A percentile compares a stretch with the other conserved stretches of the same genome.
phyloP scores from a whole-genome alignment of 306 rosid species.

The Vicia sativa region DNA sequence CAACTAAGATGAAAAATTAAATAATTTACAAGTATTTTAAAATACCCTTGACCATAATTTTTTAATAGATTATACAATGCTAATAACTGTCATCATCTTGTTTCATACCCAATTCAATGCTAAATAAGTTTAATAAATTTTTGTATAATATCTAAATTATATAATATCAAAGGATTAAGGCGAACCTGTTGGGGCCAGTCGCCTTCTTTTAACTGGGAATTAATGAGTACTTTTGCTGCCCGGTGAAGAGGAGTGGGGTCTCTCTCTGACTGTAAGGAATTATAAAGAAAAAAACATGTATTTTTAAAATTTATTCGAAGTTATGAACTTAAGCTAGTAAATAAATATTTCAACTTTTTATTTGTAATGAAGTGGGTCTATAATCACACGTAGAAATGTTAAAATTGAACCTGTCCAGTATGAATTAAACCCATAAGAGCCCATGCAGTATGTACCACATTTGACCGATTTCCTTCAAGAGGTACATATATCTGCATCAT shows the following conservation, averaged over 20 bases:
- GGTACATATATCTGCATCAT: conserved; percentile 51
- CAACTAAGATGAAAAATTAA: too few species aligned
- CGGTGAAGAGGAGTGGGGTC: conserved; percentile 65
- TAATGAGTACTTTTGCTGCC: conserved; percentile 59
- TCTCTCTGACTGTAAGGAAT: conserved; percentile 52
- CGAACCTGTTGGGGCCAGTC: conserved; percentile 74
- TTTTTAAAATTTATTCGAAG: background rate
- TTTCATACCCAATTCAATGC: too few species aligned
- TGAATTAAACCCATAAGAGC: conserved; percentile 70
- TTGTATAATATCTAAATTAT: background rate
- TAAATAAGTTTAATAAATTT: too few species aligned
- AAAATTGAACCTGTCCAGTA: conserved; percentile 50
- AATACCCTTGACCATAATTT: too few species aligned
- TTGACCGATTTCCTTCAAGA: conserved; percentile 58
- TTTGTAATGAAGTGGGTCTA: background rate
- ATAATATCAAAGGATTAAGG: background rate
- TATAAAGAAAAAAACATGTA: background rate
- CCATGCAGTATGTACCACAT: conserved; percentile 75
- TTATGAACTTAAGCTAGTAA: background rate
- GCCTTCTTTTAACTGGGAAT: conserved; percentile 63
- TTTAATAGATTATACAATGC: too few species aligned
- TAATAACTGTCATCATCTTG: too few species aligned
- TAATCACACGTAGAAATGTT: background rate
- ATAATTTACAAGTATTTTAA: too few species aligned
- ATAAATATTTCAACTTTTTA: conserved; percentile 1